Percentiles rank a stretch among this genome's conserved stretches.
Evolutionary conservation across 768 basidiomycete species (phyloP).

Genomic region (Amanita fuliginea): DNA sequence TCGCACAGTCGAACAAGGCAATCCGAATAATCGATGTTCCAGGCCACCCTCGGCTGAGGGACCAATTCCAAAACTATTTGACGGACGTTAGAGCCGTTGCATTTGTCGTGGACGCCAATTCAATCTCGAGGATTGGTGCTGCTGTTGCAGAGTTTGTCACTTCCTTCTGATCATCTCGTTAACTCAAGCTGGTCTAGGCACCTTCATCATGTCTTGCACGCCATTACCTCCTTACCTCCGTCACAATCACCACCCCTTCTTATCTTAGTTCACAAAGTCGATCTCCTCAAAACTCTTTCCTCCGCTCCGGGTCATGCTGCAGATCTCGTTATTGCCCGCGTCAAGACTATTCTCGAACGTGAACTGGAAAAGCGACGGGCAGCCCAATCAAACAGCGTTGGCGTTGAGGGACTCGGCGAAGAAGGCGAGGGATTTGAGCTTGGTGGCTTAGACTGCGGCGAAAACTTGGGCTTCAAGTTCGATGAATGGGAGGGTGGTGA

Average conservation of each 20-base stretch:
- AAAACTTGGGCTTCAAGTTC: conserved; percentile 55
- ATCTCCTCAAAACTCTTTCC: conserved; percentile 47
- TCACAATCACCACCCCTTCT: conserved; percentile 53
- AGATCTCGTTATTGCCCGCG: conserved; percentile 52
- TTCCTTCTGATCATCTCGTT: neutral
- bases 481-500: conserved; percentile 80
- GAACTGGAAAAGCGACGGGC: conserved; percentile 71
- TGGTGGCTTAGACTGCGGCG: conserved; percentile 66
- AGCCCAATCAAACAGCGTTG: conserved; percentile 54
- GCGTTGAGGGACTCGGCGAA: conserved; percentile 63
- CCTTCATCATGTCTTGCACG: conserved; percentile 60
- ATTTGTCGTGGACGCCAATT: conserved; percentile 76
- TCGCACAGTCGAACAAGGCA: conserved; percentile 30
- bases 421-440: conserved; percentile 55
- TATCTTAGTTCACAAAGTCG: conserved; percentile 69
- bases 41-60: conserved; percentile 74
- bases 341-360: conserved; percentile 70
- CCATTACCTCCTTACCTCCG: conserved; percentile 62
- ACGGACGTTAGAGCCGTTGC: conserved; percentile 50
- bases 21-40: conserved; percentile 65
- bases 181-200: conserved; percentile 33
- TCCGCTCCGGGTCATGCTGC: conserved; percentile 24
- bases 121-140: conserved; percentile 63
- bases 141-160: conserved; percentile 68
- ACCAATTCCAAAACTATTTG: conserved; percentile 61